Evolutionary conservation across 805 yeast genomes (phyloP), one percentile per base, ranked within the genome.

Genomic region (Vanderwaltozyma tropicalis): DNA sequence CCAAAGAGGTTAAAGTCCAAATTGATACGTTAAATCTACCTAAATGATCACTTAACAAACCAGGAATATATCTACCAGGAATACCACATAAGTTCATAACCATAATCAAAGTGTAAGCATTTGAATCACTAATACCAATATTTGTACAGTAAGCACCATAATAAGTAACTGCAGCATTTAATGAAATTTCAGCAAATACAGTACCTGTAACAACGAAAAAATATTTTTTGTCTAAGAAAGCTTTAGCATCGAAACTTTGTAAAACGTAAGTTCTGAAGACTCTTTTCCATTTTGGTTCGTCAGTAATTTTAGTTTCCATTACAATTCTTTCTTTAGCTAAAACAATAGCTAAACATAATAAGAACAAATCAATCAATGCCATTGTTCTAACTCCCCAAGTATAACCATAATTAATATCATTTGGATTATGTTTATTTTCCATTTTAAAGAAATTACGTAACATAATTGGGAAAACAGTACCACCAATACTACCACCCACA

Each of bases 11-110:
- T 9, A 62, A 40, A 26, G 60, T 54, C 8, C 55, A 26, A 13
- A 61, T 53, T 64, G 73, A 66, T 32, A 72, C 62, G 49, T 73
- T 76, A 48, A 71, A 71, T 18, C 71, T 60, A 3, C 81, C 81
- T 30, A 61, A 53, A 11, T 41, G 49, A 40, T 68, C 72, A 32
- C 67, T 57, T 11, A 63, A 30, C 21, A 49, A 46, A 2, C 72
- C 72, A 1, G 67, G 60, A 13, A 57, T 30, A 50, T 59, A 62
- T 40, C 72, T 57, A 1, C 68, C 69, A 4, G 59, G 50, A 11
- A 67, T 55, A 15, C 66, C 67, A 20, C 52, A 49, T 9, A 53
- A 49, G 35, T 63, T 64, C 31, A 69, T 50, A 7, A 71, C 43
- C 2, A 74, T 68, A 27, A 74, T 48, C 45, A 73, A 50, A 5